A percentile compares a stretch with the other conserved stretches of the same genome.
phyloP scores from a whole-genome alignment of 2,329 filamentous ascomycete species.

The Byssochlamys sp. region DNA sequence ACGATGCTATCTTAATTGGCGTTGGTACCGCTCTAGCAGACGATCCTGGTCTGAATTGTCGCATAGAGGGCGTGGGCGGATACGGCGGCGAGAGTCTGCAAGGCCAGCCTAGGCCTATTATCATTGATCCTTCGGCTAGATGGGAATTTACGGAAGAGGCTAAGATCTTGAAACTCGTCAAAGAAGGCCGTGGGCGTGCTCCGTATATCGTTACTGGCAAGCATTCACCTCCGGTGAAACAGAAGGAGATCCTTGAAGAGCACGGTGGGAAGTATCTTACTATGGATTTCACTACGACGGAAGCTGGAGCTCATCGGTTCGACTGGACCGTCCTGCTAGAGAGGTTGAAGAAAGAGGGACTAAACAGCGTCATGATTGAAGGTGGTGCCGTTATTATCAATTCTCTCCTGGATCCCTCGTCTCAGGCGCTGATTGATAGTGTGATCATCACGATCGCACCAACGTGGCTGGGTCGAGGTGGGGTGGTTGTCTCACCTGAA shows the following conservation, averaged over 20 bases:
- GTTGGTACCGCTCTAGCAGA: conserved; percentile 76
- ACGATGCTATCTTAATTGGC: conserved; percentile 78
- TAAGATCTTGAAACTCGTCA: conserved; percentile 57
- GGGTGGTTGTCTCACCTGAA: conserved; percentile 66
- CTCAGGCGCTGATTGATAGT: conserved; percentile 53
- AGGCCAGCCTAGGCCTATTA: conserved; percentile 67
- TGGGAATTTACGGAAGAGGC: conserved; percentile 54
- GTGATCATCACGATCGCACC: conserved; percentile 84
- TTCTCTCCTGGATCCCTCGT: conserved; percentile 50
- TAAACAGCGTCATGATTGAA: conserved; percentile 79
- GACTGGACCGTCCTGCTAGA: conserved; percentile 55
- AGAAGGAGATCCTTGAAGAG: conserved; percentile 14
- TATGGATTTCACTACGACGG: conserved; percentile 10
- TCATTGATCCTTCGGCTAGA: conserved; percentile 65
- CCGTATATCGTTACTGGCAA: conserved; percentile 55
- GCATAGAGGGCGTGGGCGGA: conserved; percentile 51
- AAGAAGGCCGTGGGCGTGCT: conserved; percentile 54
- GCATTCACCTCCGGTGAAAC: conserved; percentile 7
- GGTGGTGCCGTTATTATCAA: conserved; percentile 77
- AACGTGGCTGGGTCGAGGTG: conserved; percentile 71
- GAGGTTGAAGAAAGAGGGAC: conserved; percentile 45
- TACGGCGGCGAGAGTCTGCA: conserved; percentile 38
- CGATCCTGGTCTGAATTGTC: conserved; percentile 75
- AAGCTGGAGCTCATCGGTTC: conserved; percentile 13
- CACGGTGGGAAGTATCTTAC: conserved; percentile 23